Percentiles rank a stretch among this genome's conserved stretches.
These are phyloP conservation scores for Citrullus colocynthis DNA, from an alignment of 306 rosid genomes.

Conservation along the genomic window DNA sequence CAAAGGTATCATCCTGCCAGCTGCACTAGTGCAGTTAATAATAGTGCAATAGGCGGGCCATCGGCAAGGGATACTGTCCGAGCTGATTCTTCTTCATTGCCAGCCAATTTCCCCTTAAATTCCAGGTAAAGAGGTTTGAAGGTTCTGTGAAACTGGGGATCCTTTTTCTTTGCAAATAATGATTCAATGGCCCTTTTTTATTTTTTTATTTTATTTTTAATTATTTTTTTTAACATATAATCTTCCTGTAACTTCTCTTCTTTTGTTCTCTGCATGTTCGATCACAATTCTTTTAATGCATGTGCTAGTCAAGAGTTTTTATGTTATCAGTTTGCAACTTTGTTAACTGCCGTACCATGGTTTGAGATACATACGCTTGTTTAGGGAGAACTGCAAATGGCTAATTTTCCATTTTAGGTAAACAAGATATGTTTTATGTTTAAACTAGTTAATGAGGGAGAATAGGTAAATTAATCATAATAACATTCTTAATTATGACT, in stretches of 20 bases:
- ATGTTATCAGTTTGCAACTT: not conserved
- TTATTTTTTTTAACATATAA: no score
- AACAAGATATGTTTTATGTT: no score
- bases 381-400: not conserved
- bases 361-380: not conserved
- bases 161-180: not conserved
- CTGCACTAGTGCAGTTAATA: constrained; percentile 92
- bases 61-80: constrained; percentile 72
- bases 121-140: constrained; percentile 47
- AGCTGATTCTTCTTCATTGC: constrained; percentile 69
- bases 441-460: no score
- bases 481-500: not conserved
- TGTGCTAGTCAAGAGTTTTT: not conserved
- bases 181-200: not conserved
- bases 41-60: constrained; percentile 56
- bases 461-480: no score
- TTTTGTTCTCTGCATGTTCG: not conserved
- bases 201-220: no score
- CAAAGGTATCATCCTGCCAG: constrained; percentile 76
- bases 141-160: not conserved
- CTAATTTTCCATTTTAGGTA: no score
- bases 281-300: not conserved
- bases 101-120: constrained; percentile 46
- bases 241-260: not conserved
- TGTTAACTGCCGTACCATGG: not conserved